Conservation (phyloP, 2,329 filamentous ascomycete species). For the Fusarium coffeatum region DNA sequence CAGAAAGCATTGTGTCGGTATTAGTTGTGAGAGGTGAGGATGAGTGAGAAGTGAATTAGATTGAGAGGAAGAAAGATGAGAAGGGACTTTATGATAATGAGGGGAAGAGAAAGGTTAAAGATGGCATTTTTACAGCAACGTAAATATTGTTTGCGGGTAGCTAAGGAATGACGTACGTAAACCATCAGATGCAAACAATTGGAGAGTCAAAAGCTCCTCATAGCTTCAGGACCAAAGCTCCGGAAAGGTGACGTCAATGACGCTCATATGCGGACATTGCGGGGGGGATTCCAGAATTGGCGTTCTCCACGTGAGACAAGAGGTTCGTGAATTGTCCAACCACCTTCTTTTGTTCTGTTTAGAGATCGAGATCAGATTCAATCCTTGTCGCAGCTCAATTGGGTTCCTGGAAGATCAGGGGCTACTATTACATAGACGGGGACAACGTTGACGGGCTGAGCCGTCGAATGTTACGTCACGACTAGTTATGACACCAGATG, state of each 20-base stretch:
- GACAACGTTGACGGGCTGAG: conserved; percentile 11
- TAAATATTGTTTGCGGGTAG: conserved; percentile 5
- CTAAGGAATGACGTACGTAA: conserved; percentile 35
- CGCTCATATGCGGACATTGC: conserved; percentile 38
- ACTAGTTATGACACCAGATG: conserved; percentile 2
- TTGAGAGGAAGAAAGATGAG: background rate
- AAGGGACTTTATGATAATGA: background rate
- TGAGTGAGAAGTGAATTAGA: background rate
- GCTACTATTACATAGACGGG: background rate
- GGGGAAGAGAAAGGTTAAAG: background rate
- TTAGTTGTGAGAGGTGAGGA: background rate
- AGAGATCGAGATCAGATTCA: conserved; percentile 16
- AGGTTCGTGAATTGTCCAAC: conserved; percentile 27
- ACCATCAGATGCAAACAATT: conserved; percentile 39
- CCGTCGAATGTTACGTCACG: conserved; percentile 31
- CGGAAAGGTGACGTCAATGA: conserved; percentile 45
- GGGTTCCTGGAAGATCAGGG: conserved; percentile 26
- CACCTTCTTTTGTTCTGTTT: background rate
- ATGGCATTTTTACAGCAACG: conserved; percentile 17
- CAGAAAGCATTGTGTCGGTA: conserved; percentile 46
- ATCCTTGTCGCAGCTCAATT: background rate
- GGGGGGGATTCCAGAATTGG: conserved; percentile 17
- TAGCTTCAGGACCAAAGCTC: conserved; percentile 33
- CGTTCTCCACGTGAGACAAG: conserved; percentile 16
- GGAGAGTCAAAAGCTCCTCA: conserved; percentile 8